Percentiles rank a stretch among this genome's conserved stretches.
Conservation (phyloP, 2,329 filamentous ascomycete genomes). For the Aspergillus neotritici region DNA sequence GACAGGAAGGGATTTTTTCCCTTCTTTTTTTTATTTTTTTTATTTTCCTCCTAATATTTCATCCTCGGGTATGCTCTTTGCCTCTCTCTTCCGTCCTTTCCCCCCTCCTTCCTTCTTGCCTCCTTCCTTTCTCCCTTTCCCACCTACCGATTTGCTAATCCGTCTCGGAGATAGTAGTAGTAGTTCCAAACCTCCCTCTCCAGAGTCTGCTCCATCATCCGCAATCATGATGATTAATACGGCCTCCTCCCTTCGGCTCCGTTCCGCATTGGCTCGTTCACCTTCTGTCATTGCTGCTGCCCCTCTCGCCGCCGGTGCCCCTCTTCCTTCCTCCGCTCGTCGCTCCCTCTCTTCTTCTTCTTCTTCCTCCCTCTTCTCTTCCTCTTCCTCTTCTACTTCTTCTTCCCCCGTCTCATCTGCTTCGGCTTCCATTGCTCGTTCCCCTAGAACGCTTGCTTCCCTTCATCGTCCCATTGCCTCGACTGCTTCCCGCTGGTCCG, state of each 20-base stretch:
- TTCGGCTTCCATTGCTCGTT: constrained; percentile 19
- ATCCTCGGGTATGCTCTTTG: constrained; percentile 4
- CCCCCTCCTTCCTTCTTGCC: constrained; percentile 10
- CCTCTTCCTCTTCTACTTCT: constrained; percentile 20
- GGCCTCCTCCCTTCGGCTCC: constrained; percentile 35
- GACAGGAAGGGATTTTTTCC: not conserved
- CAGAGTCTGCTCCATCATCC: constrained; percentile 9
- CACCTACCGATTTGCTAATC: constrained; percentile 10
- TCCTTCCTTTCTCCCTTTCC: not conserved
- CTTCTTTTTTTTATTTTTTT: constrained; percentile 7
- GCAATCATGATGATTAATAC: constrained; percentile 12
- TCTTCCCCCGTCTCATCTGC: constrained; percentile 24
- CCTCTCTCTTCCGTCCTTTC: constrained; percentile 6
- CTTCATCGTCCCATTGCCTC: constrained; percentile 16
- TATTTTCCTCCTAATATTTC: constrained; percentile 28
- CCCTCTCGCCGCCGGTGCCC: constrained; percentile 21
- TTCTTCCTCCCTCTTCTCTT: constrained; percentile 17
- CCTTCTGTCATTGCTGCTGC: constrained; percentile 21
- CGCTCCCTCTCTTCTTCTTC: constrained; percentile 15
- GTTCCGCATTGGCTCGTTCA: constrained; percentile 36
- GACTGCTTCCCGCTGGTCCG: constrained; percentile 27
- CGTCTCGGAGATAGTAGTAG: not conserved
- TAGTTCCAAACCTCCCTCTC: not conserved
- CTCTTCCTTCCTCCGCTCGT: constrained; percentile 23
- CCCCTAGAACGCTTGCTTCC: constrained; percentile 24